These are phyloP conservation scores for Debaryomyces maramus DNA, from an alignment of 805 yeast genomes.

Conservation along the genomic window DNA sequence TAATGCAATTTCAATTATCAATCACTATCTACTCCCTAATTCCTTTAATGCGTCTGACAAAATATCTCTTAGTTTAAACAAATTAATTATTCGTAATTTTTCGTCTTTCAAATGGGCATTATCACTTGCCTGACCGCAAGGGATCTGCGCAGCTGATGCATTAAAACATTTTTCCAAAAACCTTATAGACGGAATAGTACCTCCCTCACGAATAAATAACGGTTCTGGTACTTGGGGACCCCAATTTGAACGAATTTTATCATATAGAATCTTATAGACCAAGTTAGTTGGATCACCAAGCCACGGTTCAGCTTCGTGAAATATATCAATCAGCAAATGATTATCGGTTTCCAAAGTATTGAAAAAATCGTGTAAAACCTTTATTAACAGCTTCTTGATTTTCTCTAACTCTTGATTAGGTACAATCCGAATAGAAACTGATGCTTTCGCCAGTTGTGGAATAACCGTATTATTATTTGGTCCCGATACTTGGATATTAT, in stretches of 20 bases:
- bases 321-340: constrained; percentile 55
- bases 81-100: constrained; percentile 72
- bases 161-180: constrained; percentile 76
- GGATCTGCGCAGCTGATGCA: constrained; percentile 93
- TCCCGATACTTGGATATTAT: constrained; percentile 82
- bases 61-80: constrained; percentile 71
- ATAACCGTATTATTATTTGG: constrained; percentile 89
- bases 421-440: constrained; percentile 80
- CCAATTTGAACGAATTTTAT: constrained; percentile 73
- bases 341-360: constrained; percentile 57
- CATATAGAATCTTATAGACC: constrained; percentile 66
- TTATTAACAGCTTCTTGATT: constrained; percentile 51
- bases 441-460: constrained; percentile 75
- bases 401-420: constrained; percentile 76
- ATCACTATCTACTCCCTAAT: constrained; percentile 22
- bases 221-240: constrained; percentile 63
- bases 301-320: constrained; percentile 96
- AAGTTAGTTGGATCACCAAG: constrained; percentile 78
- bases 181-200: constrained; percentile 89
- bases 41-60: constrained; percentile 53
- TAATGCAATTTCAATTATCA: too few species aligned
- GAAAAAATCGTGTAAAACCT: constrained; percentile 50
- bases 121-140: constrained; percentile 94
- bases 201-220: constrained; percentile 90
- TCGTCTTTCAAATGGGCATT: constrained; percentile 93